Conservation (phyloP, 352 stramenopile genomes). For the Globisporangium nodosum region DNA sequence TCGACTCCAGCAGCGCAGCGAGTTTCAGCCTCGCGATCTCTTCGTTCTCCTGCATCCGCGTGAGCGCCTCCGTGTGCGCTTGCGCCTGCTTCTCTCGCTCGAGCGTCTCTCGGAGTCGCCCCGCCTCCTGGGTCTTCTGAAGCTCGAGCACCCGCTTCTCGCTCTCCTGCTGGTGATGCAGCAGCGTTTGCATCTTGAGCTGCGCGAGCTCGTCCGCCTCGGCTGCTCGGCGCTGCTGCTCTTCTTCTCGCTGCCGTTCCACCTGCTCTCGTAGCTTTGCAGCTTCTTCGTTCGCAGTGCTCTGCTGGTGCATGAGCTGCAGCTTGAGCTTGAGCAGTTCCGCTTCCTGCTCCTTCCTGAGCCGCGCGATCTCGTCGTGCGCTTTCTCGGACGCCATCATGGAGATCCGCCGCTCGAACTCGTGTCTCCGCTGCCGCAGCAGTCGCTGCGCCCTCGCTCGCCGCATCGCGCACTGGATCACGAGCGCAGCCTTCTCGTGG, state of each 20-base stretch:
- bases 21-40: conserved; percentile 50
- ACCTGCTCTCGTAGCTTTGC: conserved; percentile 36
- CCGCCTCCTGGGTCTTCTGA: conserved; percentile 24
- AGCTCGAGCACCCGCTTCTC: conserved; percentile 33
- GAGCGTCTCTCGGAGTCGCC: conserved; percentile 35
- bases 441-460: conserved; percentile 29
- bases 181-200: conserved; percentile 47
- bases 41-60: conserved; percentile 59
- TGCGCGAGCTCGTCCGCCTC: conserved; percentile 54
- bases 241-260: conserved; percentile 34
- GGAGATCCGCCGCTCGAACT: conserved; percentile 77
- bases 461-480: conserved; percentile 65
- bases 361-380: conserved; percentile 69
- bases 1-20: conserved; percentile 32
- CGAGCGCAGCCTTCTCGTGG: conserved; percentile 45
- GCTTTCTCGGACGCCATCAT: conserved; percentile 81
- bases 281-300: conserved; percentile 40
- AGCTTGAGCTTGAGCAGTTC: conserved; percentile 61
- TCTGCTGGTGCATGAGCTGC: conserved; percentile 56
- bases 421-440: conserved; percentile 38
- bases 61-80: conserved; percentile 35
- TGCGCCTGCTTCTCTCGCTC: conserved; percentile 35
- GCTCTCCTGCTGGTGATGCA: conserved; percentile 41
- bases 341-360: conserved; percentile 66
- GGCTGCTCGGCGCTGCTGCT: conserved; percentile 33